Evolutionary conservation across 2,329 filamentous ascomycete genomes (phyloP).

Genomic region (Chrysoporthe cubensis): DNA sequence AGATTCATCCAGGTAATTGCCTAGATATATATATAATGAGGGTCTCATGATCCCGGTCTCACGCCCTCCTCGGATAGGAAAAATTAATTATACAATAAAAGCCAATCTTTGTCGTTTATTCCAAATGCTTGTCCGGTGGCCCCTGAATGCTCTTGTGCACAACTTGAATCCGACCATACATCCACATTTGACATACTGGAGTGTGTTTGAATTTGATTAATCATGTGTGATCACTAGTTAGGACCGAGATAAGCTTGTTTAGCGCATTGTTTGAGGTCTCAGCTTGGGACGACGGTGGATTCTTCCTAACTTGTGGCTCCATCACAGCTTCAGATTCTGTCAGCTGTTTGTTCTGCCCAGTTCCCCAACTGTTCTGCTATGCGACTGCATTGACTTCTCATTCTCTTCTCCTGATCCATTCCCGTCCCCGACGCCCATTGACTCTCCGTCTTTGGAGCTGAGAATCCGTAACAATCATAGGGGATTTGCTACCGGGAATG

Average conservation of each 20-base stretch:
- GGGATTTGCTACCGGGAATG: too few relatives aligned
- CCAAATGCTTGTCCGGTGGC: background rate
- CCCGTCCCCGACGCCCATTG: too few relatives aligned
- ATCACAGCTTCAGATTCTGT: background rate
- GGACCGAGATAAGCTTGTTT: background rate
- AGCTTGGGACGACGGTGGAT: background rate
- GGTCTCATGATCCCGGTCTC: too few relatives aligned
- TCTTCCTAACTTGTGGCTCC: background rate
- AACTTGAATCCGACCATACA: background rate
- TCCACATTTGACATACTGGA: background rate
- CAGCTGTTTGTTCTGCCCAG: background rate
- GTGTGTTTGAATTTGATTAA: background rate
- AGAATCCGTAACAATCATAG: too few relatives aligned
- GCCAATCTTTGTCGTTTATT: too few relatives aligned
- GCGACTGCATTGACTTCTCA: too few relatives aligned
- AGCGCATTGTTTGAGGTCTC: background rate
- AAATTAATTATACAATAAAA: too few relatives aligned
- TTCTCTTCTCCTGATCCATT: too few relatives aligned
- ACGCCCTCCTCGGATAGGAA: too few relatives aligned
- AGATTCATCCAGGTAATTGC: too few relatives aligned
- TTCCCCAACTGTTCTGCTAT: background rate
- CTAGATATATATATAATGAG: too few relatives aligned
- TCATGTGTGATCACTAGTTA: background rate
- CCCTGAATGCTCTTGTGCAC: background rate
- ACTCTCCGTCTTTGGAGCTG: too few relatives aligned